A percentile compares a stretch with the other conserved stretches of the same genome.
phyloP scores from a whole-genome alignment of 192 early-diverging fungal species.

The Podila clonocystis region DNA sequence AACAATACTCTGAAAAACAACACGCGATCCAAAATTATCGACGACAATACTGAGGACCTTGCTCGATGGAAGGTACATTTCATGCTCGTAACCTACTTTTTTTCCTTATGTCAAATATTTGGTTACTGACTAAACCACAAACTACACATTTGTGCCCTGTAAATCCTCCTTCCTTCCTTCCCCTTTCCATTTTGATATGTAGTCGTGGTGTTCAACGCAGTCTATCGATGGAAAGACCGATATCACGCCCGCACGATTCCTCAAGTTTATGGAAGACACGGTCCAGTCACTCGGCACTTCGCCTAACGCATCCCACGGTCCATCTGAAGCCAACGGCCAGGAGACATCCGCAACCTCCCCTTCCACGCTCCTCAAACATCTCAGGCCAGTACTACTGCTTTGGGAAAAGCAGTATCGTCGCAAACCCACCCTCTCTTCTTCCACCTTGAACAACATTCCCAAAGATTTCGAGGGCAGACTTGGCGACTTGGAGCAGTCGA shows the following conservation, averaged over 20 bases:
- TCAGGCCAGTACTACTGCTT: constrained; percentile 23
- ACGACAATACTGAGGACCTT: too few species aligned
- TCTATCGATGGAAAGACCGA: background rate
- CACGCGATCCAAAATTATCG: too few species aligned
- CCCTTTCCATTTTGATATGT: background rate
- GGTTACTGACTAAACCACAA: background rate
- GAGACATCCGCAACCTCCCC: background rate
- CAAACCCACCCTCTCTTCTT: background rate
- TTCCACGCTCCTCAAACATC: background rate
- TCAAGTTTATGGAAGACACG: background rate
- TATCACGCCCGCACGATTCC: background rate
- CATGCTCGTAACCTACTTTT: too few species aligned
- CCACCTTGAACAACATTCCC: background rate
- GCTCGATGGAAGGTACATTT: too few species aligned
- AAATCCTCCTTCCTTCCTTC: background rate
- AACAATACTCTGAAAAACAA: too few species aligned
- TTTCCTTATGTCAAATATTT: too few species aligned
- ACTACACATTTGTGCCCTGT: background rate
- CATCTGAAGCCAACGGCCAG: background rate
- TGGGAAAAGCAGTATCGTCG: constrained; percentile 20
- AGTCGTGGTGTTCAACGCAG: background rate
- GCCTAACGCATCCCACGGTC: background rate
- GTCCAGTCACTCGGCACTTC: too few species aligned
- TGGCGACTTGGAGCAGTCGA: constrained; percentile 17
- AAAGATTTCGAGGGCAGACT: constrained; percentile 1